Percentiles rank a stretch among this genome's conserved stretches.
Conservation (phyloP, 306 rosid species). For the Prunus kanzakura region DNA sequence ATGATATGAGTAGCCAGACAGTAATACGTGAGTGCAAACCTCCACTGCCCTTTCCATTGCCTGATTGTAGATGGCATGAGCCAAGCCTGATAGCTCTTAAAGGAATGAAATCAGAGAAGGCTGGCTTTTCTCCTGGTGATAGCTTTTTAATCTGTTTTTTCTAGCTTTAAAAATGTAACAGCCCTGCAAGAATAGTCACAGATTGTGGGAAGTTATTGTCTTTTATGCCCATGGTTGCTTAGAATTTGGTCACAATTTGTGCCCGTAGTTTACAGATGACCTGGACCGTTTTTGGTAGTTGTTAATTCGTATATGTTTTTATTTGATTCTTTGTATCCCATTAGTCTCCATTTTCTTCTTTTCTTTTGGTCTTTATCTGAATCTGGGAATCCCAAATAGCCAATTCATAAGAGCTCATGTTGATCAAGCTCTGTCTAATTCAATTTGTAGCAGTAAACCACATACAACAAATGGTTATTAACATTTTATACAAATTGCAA, state of each 20-base stretch:
- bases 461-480: background rate
- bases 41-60: background rate
- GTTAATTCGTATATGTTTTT: no score
- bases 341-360: no score
- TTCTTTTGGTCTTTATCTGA: background rate
- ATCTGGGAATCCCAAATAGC: background rate
- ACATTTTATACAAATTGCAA: slow-evolving; percentile 8
- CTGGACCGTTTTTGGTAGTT: no score
- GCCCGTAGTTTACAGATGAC: no score
- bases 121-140: background rate
- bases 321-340: no score
- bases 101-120: background rate
- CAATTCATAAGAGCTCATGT: background rate
- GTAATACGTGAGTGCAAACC: no score
- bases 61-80: background rate
- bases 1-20: background rate
- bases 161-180: no score
- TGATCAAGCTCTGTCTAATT: background rate
- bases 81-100: background rate
- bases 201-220: no score
- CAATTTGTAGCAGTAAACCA: background rate
- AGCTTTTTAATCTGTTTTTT: no score
- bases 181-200: no score
- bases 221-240: no score
- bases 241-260: no score